Evolutionary conservation across 495 filamentous ascomycete species (phyloP).

Genomic region (Aspergillus affinis): DNA sequence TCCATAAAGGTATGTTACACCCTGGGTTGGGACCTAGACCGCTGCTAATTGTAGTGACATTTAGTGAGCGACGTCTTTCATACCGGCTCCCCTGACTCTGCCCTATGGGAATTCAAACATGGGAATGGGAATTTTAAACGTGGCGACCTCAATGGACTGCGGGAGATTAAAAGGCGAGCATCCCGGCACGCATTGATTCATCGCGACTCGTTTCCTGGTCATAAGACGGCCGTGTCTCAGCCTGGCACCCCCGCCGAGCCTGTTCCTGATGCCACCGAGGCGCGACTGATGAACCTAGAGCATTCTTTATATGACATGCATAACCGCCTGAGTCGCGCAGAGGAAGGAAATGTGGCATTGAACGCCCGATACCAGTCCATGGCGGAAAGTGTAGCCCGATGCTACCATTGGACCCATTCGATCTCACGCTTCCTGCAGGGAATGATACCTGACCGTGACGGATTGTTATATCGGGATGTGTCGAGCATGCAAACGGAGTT

Average conservation of each 20-base stretch:
- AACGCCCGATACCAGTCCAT: constrained; percentile 78
- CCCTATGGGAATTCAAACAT: constrained; percentile 98
- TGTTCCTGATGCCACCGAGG: constrained; percentile 73
- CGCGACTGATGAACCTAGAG: constrained; percentile 73
- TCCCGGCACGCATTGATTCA: constrained; percentile 94
- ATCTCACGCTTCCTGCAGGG: constrained; percentile 70
- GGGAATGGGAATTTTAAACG: constrained; percentile 96
- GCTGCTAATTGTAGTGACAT: constrained; percentile 15
- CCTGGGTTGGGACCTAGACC: background rate
- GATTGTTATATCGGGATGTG: constrained; percentile 59
- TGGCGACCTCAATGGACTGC: constrained; percentile 84
- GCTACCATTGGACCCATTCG: constrained; percentile 77
- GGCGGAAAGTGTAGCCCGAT: constrained; percentile 75
- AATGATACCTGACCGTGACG: constrained; percentile 66
- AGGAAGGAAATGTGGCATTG: constrained; percentile 78
- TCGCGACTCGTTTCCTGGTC: constrained; percentile 82
- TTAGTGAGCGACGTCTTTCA: constrained; percentile 98
- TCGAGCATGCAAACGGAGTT: constrained; percentile 80
- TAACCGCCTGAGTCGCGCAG: constrained; percentile 70
- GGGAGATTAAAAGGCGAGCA: constrained; percentile 96
- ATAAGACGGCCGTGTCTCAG: constrained; percentile 71
- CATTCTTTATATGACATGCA: constrained; percentile 80
- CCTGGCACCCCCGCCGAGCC: constrained; percentile 84
- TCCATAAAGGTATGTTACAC: constrained; percentile 83
- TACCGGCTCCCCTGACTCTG: constrained; percentile 90